Evolutionary conservation across 371 early-diverging fungal species (phyloP), one percentile per base, ranked within the genome.

Genomic region (Actinomucor elegans): DNA sequence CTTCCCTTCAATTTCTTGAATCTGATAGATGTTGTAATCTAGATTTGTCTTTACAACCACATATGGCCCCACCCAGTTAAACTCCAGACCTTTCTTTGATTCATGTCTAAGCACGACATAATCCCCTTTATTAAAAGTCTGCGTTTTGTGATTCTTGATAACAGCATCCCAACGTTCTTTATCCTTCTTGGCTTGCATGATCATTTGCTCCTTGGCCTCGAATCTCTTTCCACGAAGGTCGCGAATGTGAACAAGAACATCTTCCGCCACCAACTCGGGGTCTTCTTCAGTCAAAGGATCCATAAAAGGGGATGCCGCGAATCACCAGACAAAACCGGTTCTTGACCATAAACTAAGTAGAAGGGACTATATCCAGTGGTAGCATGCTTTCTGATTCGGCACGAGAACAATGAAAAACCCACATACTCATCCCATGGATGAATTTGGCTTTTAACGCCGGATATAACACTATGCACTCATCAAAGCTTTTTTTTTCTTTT

Each of bases 381-480:
- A 2, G 45, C 4, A 44, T 57, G 58, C n/a, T 41, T 44, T 3
- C 58, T 32, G 5, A 52, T 53, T 8, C 57, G 34, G 12, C 48
- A 32, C 1, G 63, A 57, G 14, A 52, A 36, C 37, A 17, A 61
- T 64, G 23, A 60, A 57, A 41, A n/a, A 26, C 26, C 26, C 12
- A 41, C 18, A 41, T 24, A 41, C n/a, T 41, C 38, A 21, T 38
- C 38, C 38, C 38, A 38, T 17, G 20, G 11, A 38, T 38, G 38
- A 20, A 38, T 21, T n/a, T n/a, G n/a, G n/a, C n/a, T n/a, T n/a
- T n/a, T n/a, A n/a, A n/a, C n/a, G n/a, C n/a, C 31, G 11, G 5
- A n/a, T n/a, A n/a, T n/a, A n/a, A n/a, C n/a, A n/a, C n/a, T n/a
- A n/a, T 31, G 31, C 31, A 31, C 31, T 31, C 11, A 31, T 31